Percentiles rank a stretch among this genome's conserved stretches.
These are phyloP conservation scores for Tulasnella sp. DNA, from an alignment of 768 basidiomycete genomes.

Conservation along the genomic window DNA sequence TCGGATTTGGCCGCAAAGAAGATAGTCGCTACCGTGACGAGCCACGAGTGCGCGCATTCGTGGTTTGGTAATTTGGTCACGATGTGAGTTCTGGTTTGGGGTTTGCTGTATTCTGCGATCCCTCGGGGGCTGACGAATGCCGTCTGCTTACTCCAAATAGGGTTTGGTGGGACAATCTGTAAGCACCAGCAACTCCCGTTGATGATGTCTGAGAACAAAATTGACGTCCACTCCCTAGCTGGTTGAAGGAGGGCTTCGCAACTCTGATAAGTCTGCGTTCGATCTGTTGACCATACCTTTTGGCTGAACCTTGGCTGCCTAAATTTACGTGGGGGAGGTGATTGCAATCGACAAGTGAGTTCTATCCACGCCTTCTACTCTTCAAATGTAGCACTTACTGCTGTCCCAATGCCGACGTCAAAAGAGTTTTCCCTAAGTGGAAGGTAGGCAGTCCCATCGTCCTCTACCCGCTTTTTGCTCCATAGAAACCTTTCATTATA, in stretches of 20 bases:
- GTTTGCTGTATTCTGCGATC: background rate
- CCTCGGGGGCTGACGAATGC: background rate
- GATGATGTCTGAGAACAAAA: background rate
- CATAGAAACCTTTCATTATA: too few species aligned
- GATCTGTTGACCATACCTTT: too few species aligned
- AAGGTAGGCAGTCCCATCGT: conserved; percentile 35
- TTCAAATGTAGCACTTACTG: background rate
- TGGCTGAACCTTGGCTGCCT: background rate
- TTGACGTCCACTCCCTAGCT: background rate
- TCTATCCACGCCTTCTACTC: background rate
- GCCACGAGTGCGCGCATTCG: conserved; percentile 45
- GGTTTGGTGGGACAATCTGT: conserved; percentile 84
- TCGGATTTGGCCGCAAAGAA: conserved; percentile 72
- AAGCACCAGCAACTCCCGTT: background rate
- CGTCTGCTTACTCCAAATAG: conserved; percentile 45
- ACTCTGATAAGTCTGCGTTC: conserved; percentile 54
- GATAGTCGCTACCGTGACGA: conserved; percentile 66
- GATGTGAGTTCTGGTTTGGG: conserved; percentile 54
- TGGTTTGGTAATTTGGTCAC: conserved; percentile 21
- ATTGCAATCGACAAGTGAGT: conserved; percentile 67
- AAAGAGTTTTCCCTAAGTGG: conserved; percentile 79
- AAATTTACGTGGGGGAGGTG: conserved; percentile 73
- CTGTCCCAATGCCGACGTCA: conserved; percentile 19
- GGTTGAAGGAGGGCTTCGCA: conserved; percentile 62
- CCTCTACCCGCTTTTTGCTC: too few species aligned